Conservation (phyloP, 495 filamentous ascomycete species). For the Penicillium simplicissimum region DNA sequence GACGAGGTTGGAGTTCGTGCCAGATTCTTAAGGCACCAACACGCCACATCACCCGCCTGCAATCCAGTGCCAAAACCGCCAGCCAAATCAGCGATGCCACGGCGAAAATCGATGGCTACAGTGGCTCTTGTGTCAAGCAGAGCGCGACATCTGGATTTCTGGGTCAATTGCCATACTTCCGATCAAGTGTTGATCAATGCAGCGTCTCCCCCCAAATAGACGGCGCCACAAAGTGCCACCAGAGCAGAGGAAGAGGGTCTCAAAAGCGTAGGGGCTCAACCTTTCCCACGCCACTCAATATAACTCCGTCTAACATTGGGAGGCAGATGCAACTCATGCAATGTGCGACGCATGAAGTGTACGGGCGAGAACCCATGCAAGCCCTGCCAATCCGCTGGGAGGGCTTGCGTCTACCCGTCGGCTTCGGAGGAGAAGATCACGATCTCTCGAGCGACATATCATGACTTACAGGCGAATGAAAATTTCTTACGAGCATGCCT, state of each 20-base stretch:
- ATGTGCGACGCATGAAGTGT: constrained; percentile 7
- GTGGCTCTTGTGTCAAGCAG: no score
- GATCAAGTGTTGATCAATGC: background rate
- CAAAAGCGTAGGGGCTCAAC: constrained; percentile 1
- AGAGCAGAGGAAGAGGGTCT: constrained; percentile 4
- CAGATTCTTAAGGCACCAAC: no score
- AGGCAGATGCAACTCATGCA: constrained; percentile 1
- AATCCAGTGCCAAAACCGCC: no score
- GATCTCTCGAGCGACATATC: constrained; percentile 4
- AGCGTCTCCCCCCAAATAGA: constrained; percentile 4
- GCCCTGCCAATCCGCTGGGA: background rate
- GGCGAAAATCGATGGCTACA: no score
- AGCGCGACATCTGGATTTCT: no score
- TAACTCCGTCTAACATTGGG: background rate
- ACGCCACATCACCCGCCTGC: no score
- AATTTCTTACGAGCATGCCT: constrained; percentile 6
- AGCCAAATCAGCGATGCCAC: no score
- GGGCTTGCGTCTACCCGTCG: constrained; percentile 1
- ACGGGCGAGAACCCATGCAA: constrained; percentile 2
- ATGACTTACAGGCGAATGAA: constrained; percentile 1
- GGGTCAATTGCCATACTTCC: no score
- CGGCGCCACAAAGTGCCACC: constrained; percentile 6
- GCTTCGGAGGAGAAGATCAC: constrained; percentile 1
- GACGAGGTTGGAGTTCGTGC: no score
- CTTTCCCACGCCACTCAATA: background rate